A percentile compares a stretch with the other conserved stretches of the same genome.
Conservation (phyloP, 345 rosid genomes). For the Gossypium rotundifolium region DNA sequence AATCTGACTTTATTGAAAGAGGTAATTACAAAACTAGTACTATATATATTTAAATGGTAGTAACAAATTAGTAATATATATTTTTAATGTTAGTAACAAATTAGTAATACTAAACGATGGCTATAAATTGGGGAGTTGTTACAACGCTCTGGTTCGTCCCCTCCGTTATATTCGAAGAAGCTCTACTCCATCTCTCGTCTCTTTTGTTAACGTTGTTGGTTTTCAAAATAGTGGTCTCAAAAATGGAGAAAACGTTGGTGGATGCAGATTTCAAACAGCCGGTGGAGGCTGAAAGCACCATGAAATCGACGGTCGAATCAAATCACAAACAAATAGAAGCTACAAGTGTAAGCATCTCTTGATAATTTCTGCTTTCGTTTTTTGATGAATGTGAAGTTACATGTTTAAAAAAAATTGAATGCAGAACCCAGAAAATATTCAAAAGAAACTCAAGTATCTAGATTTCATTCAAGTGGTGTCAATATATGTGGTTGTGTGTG, state of each 20-base stretch:
- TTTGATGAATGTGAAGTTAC: background rate
- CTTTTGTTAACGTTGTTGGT: background rate
- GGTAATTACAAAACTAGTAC: too few relatives aligned
- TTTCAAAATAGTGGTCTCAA: background rate
- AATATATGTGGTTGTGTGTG: slow-evolving; percentile 36
- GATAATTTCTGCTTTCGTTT: background rate
- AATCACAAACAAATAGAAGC: slow-evolving; percentile 18
- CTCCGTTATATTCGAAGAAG: slow-evolving; percentile 10
- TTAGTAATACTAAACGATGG: background rate
- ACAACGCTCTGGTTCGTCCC: background rate
- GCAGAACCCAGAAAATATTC: slow-evolving; percentile 23
- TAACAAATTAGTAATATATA: too few relatives aligned
- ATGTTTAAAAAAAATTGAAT: background rate
- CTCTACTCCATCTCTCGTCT: background rate
- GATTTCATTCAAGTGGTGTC: slow-evolving; percentile 50
- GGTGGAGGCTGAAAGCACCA: background rate
- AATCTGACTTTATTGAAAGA: too few relatives aligned
- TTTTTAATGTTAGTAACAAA: too few relatives aligned
- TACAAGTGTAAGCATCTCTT: slow-evolving; percentile 10
- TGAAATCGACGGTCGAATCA: slow-evolving; percentile 16
- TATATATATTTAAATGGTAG: too few relatives aligned
- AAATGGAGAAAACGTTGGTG: slow-evolving; percentile 2
- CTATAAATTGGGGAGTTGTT: slow-evolving; percentile 18
- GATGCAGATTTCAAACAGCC: slow-evolving; percentile 24
- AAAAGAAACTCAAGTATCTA: slow-evolving; percentile 48